These are phyloP conservation scores for Macrophomina phaseolina DNA, from an alignment of 2,329 filamentous ascomycete species.

Conservation along the genomic window DNA sequence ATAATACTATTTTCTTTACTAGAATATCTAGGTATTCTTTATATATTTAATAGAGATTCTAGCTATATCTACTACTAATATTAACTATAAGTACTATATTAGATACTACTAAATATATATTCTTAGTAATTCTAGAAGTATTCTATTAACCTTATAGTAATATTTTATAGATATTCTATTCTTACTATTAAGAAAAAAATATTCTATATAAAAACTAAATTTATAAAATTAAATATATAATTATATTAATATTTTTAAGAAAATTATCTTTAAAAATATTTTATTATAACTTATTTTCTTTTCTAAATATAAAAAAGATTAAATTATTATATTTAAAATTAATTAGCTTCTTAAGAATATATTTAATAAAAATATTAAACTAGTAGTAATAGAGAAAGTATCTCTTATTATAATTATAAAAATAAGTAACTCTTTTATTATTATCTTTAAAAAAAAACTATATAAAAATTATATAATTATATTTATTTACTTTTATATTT, in stretches of 20 bases:
- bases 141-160: too few species aligned
- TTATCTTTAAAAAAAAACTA: too few species aligned
- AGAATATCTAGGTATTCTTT: conserved; percentile 40
- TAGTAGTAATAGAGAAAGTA: neutral
- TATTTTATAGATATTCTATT: too few species aligned
- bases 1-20: conserved; percentile 44
- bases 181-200: neutral
- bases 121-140: neutral
- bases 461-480: too few species aligned
- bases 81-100: conserved; percentile 44
- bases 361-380: neutral
- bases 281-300: neutral
- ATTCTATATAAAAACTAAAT: neutral
- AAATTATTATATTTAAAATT: neutral
- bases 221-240: neutral
- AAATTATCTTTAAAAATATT: neutral
- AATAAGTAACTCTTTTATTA: too few species aligned
- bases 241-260: neutral
- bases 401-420: neutral
- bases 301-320: neutral
- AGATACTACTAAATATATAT: neutral
- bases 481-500: too few species aligned
- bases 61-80: conserved; percentile 48
- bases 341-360: neutral
- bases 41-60: conserved; percentile 43